A percentile compares a stretch with the other conserved stretches of the same genome.
Evolutionary conservation across 2,329 filamentous ascomycete genomes (phyloP).

Genomic region (Dactylellina sp.): DNA sequence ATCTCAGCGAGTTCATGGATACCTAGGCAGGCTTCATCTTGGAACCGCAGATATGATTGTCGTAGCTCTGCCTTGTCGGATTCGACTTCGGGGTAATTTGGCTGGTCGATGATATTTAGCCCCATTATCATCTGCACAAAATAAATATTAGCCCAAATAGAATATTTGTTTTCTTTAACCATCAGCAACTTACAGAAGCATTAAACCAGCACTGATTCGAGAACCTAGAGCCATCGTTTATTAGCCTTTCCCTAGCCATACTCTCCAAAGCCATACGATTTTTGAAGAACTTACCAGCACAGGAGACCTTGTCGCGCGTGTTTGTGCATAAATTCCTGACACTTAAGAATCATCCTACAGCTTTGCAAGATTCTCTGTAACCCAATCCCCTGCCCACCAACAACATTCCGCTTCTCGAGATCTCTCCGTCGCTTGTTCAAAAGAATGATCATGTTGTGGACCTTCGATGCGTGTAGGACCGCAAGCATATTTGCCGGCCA

Average conservation of each 20-base stretch:
- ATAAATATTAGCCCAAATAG: slow-evolving; percentile 1
- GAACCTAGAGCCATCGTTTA: slow-evolving; percentile 24
- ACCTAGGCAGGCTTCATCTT: slow-evolving; percentile 47
- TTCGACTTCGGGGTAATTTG: slow-evolving; percentile 42
- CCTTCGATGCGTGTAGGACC: slow-evolving; percentile 48
- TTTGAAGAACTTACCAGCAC: slow-evolving; percentile 32
- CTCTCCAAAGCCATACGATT: not conserved
- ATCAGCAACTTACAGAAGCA: slow-evolving; percentile 34
- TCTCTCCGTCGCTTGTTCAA: slow-evolving; percentile 47
- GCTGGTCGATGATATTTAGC: slow-evolving; percentile 45
- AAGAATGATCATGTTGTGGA: slow-evolving; percentile 53
- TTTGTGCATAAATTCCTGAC: slow-evolving; percentile 56
- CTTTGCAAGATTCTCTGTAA: slow-evolving; percentile 39
- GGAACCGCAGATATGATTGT: slow-evolving; percentile 44
- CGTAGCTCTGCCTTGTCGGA: slow-evolving; percentile 48
- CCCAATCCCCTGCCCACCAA: slow-evolving; percentile 25
- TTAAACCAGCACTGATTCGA: slow-evolving; percentile 56
- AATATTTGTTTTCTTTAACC: not conserved
- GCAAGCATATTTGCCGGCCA: slow-evolving; percentile 54
- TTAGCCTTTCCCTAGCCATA: slow-evolving; percentile 6
- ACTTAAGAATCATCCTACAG: slow-evolving; percentile 47
- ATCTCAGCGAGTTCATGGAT: slow-evolving; percentile 52
- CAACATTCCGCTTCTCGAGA: slow-evolving; percentile 5
- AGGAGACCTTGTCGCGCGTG: slow-evolving; percentile 44
- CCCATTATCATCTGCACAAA: slow-evolving; percentile 43